A percentile compares a stretch with the other conserved stretches of the same genome.
phyloP scores from a whole-genome alignment of 805 yeast genomes.

The Ogataea thermomethanolica region DNA sequence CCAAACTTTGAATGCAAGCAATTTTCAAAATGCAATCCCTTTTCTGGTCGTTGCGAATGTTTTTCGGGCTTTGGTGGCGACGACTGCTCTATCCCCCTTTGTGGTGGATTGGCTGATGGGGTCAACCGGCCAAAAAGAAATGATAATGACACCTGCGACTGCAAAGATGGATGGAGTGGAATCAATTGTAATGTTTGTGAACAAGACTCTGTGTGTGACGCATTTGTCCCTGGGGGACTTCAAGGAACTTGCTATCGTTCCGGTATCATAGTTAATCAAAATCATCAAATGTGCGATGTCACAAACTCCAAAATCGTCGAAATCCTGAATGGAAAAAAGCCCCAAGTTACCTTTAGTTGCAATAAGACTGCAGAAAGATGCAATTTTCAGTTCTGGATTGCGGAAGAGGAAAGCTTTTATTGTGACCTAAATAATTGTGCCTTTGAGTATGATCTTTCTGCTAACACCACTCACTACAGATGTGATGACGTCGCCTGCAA shows the following conservation, averaged over 20 bases:
- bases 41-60: constrained; percentile 90
- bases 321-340: constrained; percentile 73
- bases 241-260: constrained; percentile 85
- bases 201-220: constrained; percentile 70
- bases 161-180: constrained; percentile 89
- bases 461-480: constrained; percentile 69
- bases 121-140: constrained; percentile 61
- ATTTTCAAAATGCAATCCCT: constrained; percentile 82
- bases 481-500: constrained; percentile 80
- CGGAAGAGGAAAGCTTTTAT: constrained; percentile 80
- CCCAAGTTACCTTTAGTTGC: constrained; percentile 92
- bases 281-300: constrained; percentile 92
- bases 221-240: constrained; percentile 79
- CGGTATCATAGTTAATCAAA: constrained; percentile 76
- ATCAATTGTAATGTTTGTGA: constrained; percentile 89
- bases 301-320: constrained; percentile 83
- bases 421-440: constrained; percentile 79
- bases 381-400: constrained; percentile 96
- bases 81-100: constrained; percentile 83
- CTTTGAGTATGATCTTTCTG: constrained; percentile 56
- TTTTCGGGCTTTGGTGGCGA: constrained; percentile 90
- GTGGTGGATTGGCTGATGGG: constrained; percentile 77
- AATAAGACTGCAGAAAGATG: constrained; percentile 62
- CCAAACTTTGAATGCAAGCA: constrained; percentile 90
- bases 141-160: constrained; percentile 54